Base-by-base conservation (phyloP, 352 stramenopile species). In the Globisporangium radiosum region DNA sequence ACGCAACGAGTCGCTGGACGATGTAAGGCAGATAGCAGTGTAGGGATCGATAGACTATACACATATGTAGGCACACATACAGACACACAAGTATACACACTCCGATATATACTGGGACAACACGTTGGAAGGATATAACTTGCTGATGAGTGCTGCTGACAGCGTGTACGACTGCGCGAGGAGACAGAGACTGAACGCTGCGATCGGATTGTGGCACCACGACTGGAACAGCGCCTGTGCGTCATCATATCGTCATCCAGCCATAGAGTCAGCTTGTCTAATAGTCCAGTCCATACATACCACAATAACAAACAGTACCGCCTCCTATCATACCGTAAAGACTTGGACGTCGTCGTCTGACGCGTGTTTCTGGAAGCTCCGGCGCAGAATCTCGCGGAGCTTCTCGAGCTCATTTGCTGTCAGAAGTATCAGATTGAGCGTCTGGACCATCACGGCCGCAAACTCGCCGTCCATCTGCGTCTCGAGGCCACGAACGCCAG, bases 401-500 rank as follows among this genome's bases (percentile, higher is more conserved):
- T 92, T 85, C 53, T 94, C 81, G n/a, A 99, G 76, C 72, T 99
- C 98, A 19, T 94, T 96, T 0, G 97, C 97, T 7, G 98, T 99
- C 0, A 99, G 76, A 40, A 99, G 69, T 62, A 99, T 99, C 7
- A 99, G 71, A 64, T 99, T 99, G 8, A 99, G 80, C 40, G 96
- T 99, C 80, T 99, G 97, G 7, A 99, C 96, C 95, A 99, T 99
- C 15, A 99, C 96, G 0, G 91, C 92, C 11, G 97, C 91, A 73
- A 99, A 99, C 57, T 99, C 95, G 54, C 89, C 74, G 59, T 98
- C 86, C 10, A 71, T 66, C 19, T 75, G 67, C 47, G 80, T 83
- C 38, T 77, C 64, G 10, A 78, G 52, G 38, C 70, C 70, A 1
- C 71, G 67, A 17, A 73, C 75, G 47, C 85, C 75, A 0, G 77